Evolutionary conservation across 306 rosid species (phyloP).

Genomic region (Begonia fuchsioides): DNA sequence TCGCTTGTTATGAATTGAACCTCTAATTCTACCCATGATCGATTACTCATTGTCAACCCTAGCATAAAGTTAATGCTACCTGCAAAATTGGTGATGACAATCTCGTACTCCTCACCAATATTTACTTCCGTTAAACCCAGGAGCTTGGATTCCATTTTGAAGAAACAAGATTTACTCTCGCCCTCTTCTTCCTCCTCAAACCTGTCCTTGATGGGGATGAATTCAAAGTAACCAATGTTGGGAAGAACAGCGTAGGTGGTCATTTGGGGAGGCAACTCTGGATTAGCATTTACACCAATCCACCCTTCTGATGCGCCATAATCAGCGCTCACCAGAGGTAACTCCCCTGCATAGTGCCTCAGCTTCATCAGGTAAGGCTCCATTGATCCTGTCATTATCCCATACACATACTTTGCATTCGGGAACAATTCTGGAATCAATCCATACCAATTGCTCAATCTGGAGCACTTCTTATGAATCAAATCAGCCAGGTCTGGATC

Average conservation of each 20-base stretch:
- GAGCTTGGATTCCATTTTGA: constrained; percentile 63
- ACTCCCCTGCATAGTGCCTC: constrained; percentile 51
- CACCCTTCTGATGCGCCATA: constrained; percentile 97
- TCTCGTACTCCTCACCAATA: constrained; percentile 72
- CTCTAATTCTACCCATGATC: too few relatives aligned
- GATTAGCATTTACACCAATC: constrained; percentile 86
- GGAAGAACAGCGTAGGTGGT: constrained; percentile 82
- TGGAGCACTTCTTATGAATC: constrained; percentile 30
- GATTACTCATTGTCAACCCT: too few relatives aligned
- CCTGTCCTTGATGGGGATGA: constrained; percentile 54
- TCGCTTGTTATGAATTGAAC: too few relatives aligned
- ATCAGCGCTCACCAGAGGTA: constrained; percentile 73
- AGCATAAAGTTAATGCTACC: constrained; percentile 19
- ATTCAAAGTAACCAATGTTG: constrained; percentile 82
- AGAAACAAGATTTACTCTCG: constrained; percentile 31
- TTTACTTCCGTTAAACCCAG: constrained; percentile 34
- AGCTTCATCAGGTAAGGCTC: constrained; percentile 70
- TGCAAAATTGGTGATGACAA: constrained; percentile 81
- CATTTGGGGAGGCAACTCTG: constrained; percentile 50
- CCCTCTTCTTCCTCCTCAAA: constrained; percentile 11
- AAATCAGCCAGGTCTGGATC: constrained; percentile 35
- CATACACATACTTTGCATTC: constrained; percentile 64
- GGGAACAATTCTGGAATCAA: constrained; percentile 69
- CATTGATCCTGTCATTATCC: constrained; percentile 95
- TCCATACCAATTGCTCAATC: constrained; percentile 53